Conservation (phyloP, 345 rosid genomes). For the rapeseed (Brassica napus) region Da-Ae NC_063449.1:42608001-42608500, state of each 20-base stretch:
- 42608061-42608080: neutral
- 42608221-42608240: neutral
- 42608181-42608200: neutral
- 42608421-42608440: neutral
- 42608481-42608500: neutral
- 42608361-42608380: neutral
- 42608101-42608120: conserved; percentile 3
- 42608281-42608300: neutral
- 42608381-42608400: neutral
- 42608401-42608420: neutral
- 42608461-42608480: conserved; percentile 1
- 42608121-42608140: neutral
- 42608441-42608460: too few species aligned
- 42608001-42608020: too few species aligned
- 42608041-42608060: neutral
- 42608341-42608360: neutral
- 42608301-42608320: conserved; percentile 2
- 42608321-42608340: conserved; percentile 19
- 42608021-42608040: too few species aligned
- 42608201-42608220: neutral
- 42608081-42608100: neutral
- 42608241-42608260: neutral
- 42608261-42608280: conserved; percentile 5
- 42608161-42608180: neutral
- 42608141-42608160: neutral